Evolutionary conservation across 805 yeast species (phyloP).

Genomic region (Saccharomycopsis amapae): DNA sequence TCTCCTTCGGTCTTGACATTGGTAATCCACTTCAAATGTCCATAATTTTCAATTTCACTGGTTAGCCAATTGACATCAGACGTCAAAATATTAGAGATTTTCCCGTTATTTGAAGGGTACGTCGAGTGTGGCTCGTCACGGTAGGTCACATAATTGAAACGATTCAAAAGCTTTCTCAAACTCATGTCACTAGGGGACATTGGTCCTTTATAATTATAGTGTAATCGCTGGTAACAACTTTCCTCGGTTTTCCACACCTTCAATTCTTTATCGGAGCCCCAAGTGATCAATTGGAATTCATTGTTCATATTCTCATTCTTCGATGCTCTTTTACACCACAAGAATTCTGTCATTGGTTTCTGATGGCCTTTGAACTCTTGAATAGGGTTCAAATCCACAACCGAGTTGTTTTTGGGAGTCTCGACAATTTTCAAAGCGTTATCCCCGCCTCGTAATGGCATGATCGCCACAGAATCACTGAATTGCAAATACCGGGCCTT

Average conservation of each 20-base stretch:
- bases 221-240: slow-evolving; percentile 40
- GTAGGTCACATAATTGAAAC: slow-evolving; percentile 40
- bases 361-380: slow-evolving; percentile 72
- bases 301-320: slow-evolving; percentile 44
- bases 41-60: slow-evolving; percentile 61
- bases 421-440: slow-evolving; percentile 36
- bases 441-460: slow-evolving; percentile 86
- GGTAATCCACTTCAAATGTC: slow-evolving; percentile 62
- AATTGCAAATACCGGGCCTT: slow-evolving; percentile 85
- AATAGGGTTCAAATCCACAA: slow-evolving; percentile 37
- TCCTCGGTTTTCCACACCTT: slow-evolving; percentile 69
- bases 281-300: slow-evolving; percentile 86
- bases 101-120: slow-evolving; percentile 30
- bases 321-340: slow-evolving; percentile 69
- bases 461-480: slow-evolving; percentile 79
- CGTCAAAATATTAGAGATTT: slow-evolving; percentile 34
- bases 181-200: slow-evolving; percentile 31
- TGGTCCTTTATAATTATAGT: slow-evolving; percentile 33
- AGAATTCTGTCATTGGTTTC: slow-evolving; percentile 79
- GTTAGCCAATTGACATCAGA: slow-evolving; percentile 31
- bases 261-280: slow-evolving; percentile 86
- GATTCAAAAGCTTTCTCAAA: neutral
- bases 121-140: slow-evolving; percentile 36
- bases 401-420: slow-evolving; percentile 19
- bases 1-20: slow-evolving; percentile 32